A percentile compares a stretch with the other conserved stretches of the same genome.
phyloP scores from a whole-genome alignment of 305 asterid genomes.

The Solanum hybrid region DNA sequence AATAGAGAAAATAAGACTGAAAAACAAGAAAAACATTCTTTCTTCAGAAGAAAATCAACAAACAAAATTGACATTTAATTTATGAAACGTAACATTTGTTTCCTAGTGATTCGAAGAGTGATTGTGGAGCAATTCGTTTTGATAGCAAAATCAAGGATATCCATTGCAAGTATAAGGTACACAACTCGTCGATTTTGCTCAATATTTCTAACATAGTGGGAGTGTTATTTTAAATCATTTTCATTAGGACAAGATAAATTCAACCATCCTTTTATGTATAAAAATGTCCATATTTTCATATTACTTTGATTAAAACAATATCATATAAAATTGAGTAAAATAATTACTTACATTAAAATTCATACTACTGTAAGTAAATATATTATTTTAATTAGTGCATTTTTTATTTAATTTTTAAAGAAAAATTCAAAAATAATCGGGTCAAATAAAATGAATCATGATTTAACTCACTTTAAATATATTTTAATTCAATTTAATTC shows the following conservation, averaged over 20 bases:
- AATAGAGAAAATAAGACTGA: no score
- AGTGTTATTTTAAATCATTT: background rate
- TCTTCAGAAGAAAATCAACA: background rate
- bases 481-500: background rate
- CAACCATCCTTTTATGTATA: background rate
- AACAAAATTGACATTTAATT: background rate
- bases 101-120: background rate
- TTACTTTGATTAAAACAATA: background rate
- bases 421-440: background rate
- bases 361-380: background rate
- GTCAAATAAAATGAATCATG: background rate
- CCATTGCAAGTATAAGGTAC: background rate
- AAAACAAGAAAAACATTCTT: no score
- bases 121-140: background rate
- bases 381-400: background rate
- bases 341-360: background rate
- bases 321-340: background rate
- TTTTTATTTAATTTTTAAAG: no score
- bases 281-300: background rate
- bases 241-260: background rate
- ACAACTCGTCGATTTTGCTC: background rate
- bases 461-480: background rate
- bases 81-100: background rate
- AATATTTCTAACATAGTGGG: background rate
- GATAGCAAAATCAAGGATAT: background rate